Conservation (phyloP, 495 filamentous ascomycete species). For the Neurospora sp. region DNA sequence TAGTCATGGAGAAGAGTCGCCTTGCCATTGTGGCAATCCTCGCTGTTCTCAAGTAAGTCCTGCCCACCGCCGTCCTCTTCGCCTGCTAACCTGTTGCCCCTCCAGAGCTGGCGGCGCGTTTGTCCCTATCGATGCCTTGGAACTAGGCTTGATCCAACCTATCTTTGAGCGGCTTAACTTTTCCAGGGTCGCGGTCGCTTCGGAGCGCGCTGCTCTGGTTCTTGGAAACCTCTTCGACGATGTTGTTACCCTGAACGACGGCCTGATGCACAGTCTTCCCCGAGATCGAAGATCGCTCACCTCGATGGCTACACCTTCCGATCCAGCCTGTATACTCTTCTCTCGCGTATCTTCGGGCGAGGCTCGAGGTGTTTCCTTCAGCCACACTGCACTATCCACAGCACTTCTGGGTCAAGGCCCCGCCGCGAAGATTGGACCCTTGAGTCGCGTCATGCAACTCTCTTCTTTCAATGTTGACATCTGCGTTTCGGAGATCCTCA, state of each 20-base stretch:
- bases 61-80: background rate
- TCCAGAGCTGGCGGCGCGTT: constrained; percentile 33
- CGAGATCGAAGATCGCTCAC: constrained; percentile 22
- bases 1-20: constrained; percentile 35
- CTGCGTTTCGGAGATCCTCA: constrained; percentile 55
- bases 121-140: constrained; percentile 32
- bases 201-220: constrained; percentile 24
- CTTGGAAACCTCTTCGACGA: constrained; percentile 28
- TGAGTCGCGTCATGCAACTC: constrained; percentile 53
- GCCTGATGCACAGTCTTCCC: constrained; percentile 15
- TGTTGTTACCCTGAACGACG: constrained; percentile 26
- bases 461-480: constrained; percentile 62
- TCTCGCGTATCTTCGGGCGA: constrained; percentile 21
- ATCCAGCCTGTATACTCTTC: constrained; percentile 37
- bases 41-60: constrained; percentile 33
- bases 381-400: constrained; percentile 34
- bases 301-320: constrained; percentile 26
- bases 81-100: background rate
- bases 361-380: constrained; percentile 32
- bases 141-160: constrained; percentile 30
- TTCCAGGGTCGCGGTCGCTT: constrained; percentile 30
- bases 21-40: constrained; percentile 39
- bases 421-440: constrained; percentile 35
- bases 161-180: constrained; percentile 29
- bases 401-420: constrained; percentile 39